Conservation (phyloP, 768 basidiomycete genomes). For the Kwoniella heveanensis region DNA sequence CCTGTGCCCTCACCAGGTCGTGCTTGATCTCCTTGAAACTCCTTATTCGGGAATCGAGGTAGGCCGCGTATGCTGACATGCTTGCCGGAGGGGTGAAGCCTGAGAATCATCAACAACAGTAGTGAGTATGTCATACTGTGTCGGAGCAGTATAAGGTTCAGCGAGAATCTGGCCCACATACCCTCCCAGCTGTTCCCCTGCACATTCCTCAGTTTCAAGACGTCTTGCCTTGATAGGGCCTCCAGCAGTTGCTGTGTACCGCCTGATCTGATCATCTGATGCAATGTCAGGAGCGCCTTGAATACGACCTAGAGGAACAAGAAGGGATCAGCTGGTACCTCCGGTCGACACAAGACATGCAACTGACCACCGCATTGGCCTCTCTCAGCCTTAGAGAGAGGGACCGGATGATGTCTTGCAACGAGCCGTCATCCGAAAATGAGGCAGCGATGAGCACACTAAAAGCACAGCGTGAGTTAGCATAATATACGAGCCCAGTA, state of each 20-base stretch:
- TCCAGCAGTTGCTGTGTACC: constrained; percentile 87
- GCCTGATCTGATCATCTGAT: constrained; percentile 96
- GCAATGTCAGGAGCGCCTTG: constrained; percentile 92
- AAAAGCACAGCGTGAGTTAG: not conserved
- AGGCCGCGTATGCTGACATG: constrained; percentile 80
- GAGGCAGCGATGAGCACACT: constrained; percentile 88
- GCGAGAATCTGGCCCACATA: too few species aligned
- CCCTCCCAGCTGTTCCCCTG: constrained; percentile 86
- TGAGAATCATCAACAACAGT: too few species aligned
- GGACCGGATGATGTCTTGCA: constrained; percentile 90
- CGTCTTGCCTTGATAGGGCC: constrained; percentile 74
- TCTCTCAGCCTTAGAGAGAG: constrained; percentile 82
- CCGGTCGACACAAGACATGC: not conserved
- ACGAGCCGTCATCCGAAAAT: constrained; percentile 91
- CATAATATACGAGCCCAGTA: not conserved
- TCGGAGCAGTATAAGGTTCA: too few species aligned
- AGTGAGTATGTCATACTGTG: not conserved
- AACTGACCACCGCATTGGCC: constrained; percentile 80
- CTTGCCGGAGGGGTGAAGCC: constrained; percentile 86
- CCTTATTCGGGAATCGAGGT: constrained; percentile 83
- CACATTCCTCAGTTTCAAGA: constrained; percentile 79
- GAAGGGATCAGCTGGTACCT: not conserved
- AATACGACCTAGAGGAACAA: constrained; percentile 80
- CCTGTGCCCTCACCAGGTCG: constrained; percentile 89
- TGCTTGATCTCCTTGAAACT: constrained; percentile 89